These are phyloP conservation scores for Plasmodium cynomolgi DNA, from an alignment of 169 alveolate genomes.

Conservation along the genomic window DNA sequence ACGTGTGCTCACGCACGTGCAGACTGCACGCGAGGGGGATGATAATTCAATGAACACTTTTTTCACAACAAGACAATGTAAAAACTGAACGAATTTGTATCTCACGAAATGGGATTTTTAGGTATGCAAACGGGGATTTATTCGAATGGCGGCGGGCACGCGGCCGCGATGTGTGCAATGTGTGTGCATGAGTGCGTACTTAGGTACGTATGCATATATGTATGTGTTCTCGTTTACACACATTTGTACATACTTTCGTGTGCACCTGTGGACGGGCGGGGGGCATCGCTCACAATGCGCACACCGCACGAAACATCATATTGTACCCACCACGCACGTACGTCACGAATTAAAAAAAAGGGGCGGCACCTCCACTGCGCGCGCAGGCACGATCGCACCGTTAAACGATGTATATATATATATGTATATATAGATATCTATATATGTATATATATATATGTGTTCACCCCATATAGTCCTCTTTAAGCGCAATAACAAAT, in stretches of 20 bases:
- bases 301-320: background rate
- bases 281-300: background rate
- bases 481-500: background rate
- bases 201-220: background rate
- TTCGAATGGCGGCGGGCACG: background rate
- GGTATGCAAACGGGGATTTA: background rate
- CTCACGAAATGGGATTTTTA: background rate
- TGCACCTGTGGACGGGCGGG: background rate
- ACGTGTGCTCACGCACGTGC: background rate
- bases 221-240: background rate
- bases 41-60: background rate
- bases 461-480: background rate
- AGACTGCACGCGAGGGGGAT: background rate
- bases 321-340: background rate
- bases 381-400: background rate
- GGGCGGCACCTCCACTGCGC: background rate
- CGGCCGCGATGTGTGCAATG: background rate
- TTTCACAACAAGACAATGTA: background rate
- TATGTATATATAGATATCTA: background rate
- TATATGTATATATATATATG: background rate
- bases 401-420: background rate
- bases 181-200: background rate
- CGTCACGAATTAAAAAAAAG: background rate
- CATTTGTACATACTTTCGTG: background rate
- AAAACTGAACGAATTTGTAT: background rate